phyloP scores from a whole-genome alignment of 345 rosid species.

The Trapa bicornis region DNA sequence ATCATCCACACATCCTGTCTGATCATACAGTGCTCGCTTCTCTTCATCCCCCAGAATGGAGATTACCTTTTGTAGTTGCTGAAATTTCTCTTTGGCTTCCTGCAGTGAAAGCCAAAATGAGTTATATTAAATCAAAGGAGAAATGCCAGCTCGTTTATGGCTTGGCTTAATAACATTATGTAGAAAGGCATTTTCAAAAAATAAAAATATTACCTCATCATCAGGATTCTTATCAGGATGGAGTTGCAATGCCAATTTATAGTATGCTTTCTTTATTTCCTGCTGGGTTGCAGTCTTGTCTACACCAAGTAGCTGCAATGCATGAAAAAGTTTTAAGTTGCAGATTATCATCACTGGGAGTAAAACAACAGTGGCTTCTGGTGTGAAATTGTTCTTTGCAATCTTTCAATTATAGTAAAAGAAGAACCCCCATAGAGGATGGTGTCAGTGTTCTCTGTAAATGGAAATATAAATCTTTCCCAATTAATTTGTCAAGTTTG shows the following conservation, averaged over 20 bases:
- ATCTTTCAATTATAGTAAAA: background rate
- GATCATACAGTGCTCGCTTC: conserved; percentile 68
- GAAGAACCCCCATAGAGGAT: background rate
- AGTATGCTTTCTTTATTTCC: conserved; percentile 79
- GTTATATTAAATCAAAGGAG: background rate
- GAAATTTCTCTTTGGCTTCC: conserved; percentile 96
- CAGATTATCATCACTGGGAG: background rate
- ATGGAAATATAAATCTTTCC: background rate
- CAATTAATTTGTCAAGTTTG: background rate
- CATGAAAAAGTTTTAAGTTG: background rate
- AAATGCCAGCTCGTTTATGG: background rate
- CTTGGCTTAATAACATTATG: background rate
- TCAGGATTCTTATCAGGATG: conserved; percentile 92
- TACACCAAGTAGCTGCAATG: conserved; percentile 64
- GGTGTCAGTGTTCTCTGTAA: background rate
- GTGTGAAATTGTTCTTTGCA: background rate
- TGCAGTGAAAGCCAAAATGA: conserved; percentile 10
- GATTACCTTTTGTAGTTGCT: conserved; percentile 86
- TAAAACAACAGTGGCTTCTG: background rate
- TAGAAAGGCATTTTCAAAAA: background rate
- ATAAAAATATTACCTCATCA: conserved; percentile 41
- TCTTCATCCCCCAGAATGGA: conserved; percentile 83
- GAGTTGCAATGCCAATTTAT: conserved; percentile 70
- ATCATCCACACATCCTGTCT: conserved; percentile 83
- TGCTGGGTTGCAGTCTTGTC: conserved; percentile 56